Base-by-base conservation (phyloP, 352 stramenopile genomes). In the Phytophthora colocasiae region DNA sequence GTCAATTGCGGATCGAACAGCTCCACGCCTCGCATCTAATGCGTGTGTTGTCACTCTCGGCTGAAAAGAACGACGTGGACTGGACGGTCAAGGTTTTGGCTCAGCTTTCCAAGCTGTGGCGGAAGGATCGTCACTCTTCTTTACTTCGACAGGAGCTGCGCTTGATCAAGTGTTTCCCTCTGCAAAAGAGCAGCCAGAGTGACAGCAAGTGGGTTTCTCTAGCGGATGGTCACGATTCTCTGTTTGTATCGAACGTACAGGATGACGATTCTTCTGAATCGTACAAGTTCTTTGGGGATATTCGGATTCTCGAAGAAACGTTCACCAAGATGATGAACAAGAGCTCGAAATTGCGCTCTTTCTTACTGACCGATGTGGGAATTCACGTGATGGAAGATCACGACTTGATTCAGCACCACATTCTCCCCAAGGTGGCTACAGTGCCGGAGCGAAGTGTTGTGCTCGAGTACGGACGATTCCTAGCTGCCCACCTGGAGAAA, bases 81-180 rank as follows among this genome's bases (percentile, higher is more conserved):
- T 77, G 77, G 64, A 78, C 77, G 2, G 72, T 77, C 8, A 60
- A 75, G 10, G 55, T 93, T 27, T 43, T 93, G 1, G 46, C 76
- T 17, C 40, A 91, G 1, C 63, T 95, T 11, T 66, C 66, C n/a
- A 89, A 83, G 41, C 29, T 94, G 26, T 87, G 75, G 73, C 79
- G 78, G 38, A 76, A 75, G 31, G 80, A 91, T 51, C 76, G 78
- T 7, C 76, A 88, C 48, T 65, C 69, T 1, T 43, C 50, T 1
- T 63, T 92, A 27, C 41, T 89, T 15, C 55, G 83, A 3, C 75
- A 92, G 45, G 86, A 94, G 63, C 62, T 95, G 29, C 75, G 83
- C 14, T 61, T 89, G n/a, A 80, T 93, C 58, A 80, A 79, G 69
- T 95, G 84, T 40, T 92, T 95, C 43, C 84, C 80, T 1, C 47